Evolutionary conservation across 23 red algal genomes (phyloP).

Genomic region (Gracilaria gracilis): DNA sequence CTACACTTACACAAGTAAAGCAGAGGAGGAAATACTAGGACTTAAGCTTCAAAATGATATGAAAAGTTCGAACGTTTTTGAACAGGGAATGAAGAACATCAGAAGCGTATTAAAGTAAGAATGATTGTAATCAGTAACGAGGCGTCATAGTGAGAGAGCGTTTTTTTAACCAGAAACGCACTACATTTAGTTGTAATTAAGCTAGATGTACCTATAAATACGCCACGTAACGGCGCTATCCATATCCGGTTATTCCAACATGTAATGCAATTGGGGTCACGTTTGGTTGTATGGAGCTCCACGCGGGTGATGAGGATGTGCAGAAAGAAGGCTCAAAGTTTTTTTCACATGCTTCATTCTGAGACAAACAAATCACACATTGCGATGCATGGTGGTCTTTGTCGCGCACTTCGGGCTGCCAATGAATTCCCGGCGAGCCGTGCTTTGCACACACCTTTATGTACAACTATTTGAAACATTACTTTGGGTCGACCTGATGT

Average conservation of each 20-base stretch:
- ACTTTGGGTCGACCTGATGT: constrained; percentile 26
- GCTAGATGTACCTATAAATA: too few species aligned
- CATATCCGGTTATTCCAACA: constrained; percentile 18
- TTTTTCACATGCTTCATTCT: constrained; percentile 33
- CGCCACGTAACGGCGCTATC: constrained; percentile 23
- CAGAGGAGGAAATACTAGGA: too few species aligned
- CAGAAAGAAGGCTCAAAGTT: constrained; percentile 20
- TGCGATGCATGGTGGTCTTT: constrained; percentile 31
- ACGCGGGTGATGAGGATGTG: constrained; percentile 13
- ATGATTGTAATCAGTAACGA: too few species aligned
- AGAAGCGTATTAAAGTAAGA: too few species aligned
- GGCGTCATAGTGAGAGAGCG: too few species aligned
- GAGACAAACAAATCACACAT: constrained; percentile 56
- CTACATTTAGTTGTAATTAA: too few species aligned
- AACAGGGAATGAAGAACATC: too few species aligned
- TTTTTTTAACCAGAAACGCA: too few species aligned
- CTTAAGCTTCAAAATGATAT: too few species aligned
- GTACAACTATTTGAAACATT: constrained; percentile 31
- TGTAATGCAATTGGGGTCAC: constrained; percentile 25
- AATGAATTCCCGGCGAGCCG: constrained; percentile 9
- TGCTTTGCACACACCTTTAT: constrained; percentile 21
- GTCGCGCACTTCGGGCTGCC: constrained; percentile 30
- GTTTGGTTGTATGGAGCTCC: constrained; percentile 13
- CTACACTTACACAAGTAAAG: too few species aligned
- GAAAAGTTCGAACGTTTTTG: too few species aligned